A percentile compares a stretch with the other conserved stretches of the same genome.
Evolutionary conservation across 2,329 filamentous ascomycete genomes (phyloP).

Genomic region (Pezicula carpinea): DNA sequence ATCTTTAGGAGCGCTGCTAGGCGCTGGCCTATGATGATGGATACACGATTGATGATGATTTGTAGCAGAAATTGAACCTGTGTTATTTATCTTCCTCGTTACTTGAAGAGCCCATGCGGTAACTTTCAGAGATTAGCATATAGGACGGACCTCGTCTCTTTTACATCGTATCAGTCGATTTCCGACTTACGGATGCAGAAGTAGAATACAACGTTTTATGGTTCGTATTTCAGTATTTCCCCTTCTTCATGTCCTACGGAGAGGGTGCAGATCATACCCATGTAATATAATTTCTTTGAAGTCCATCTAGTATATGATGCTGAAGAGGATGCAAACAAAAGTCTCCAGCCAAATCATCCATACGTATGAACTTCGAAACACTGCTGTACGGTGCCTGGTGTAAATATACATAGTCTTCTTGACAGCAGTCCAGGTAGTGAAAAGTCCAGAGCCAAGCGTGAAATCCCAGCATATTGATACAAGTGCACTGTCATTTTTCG

Average conservation of each 20-base stretch:
- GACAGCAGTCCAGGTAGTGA: constrained; percentile 30
- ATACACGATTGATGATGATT: constrained; percentile 49
- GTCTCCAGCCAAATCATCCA: constrained; percentile 40
- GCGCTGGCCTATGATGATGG: constrained; percentile 30
- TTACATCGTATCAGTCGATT: neutral
- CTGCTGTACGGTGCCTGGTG: neutral
- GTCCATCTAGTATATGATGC: constrained; percentile 34
- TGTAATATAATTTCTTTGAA: constrained; percentile 28
- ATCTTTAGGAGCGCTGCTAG: constrained; percentile 21
- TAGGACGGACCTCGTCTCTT: too few relatives aligned
- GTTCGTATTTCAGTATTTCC: constrained; percentile 2
- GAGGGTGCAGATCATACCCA: constrained; percentile 16
- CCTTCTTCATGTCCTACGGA: neutral
- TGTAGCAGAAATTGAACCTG: constrained; percentile 46
- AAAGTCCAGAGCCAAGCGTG: constrained; percentile 29
- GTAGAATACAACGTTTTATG: constrained; percentile 5
- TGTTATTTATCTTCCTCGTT: neutral
- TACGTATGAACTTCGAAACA: constrained; percentile 30
- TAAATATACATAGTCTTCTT: constrained; percentile 25
- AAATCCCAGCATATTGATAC: constrained; percentile 19
- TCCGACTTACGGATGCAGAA: constrained; percentile 9
- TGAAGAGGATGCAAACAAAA: constrained; percentile 33
- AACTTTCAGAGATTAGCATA: constrained; percentile 4
- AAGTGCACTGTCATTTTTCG: neutral
- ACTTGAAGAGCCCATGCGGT: constrained; percentile 35